These are phyloP conservation scores for Takashimella koratensis DNA, from an alignment of 1,284 basidiomycete species.

Conservation along the genomic window DNA sequence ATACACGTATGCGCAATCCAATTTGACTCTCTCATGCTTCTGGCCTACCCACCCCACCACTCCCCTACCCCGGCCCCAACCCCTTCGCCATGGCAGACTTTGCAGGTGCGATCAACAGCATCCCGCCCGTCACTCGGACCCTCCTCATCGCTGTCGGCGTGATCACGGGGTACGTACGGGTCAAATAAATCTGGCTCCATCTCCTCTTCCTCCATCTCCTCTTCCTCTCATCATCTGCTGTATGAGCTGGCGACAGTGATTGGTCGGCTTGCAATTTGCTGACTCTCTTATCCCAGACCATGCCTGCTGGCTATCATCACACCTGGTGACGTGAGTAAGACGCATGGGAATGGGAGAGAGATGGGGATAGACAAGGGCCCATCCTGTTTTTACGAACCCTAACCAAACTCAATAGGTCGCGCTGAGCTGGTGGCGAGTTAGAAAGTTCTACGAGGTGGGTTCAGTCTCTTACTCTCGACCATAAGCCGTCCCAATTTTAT, in stretches of 20 bases:
- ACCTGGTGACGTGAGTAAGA: slow-evolving; percentile 20
- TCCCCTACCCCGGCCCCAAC: too few species aligned
- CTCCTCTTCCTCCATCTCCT: neutral
- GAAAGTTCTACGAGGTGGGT: slow-evolving; percentile 22
- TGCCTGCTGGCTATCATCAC: slow-evolving; percentile 25
- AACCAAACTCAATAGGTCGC: slow-evolving; percentile 22
- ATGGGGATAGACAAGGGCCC: too few species aligned
- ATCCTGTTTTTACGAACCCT: too few species aligned
- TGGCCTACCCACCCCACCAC: too few species aligned
- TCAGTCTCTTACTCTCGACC: too few species aligned
- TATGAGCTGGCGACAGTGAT: too few species aligned
- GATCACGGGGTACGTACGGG: slow-evolving; percentile 25
- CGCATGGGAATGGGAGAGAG: neutral
- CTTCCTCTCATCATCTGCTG: too few species aligned
- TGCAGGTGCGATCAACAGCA: slow-evolving; percentile 12
- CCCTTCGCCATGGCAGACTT: slow-evolving; percentile 39
- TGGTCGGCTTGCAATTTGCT: neutral
- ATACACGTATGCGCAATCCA: too few species aligned
- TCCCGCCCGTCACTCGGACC: slow-evolving; percentile 34
- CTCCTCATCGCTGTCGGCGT: slow-evolving; percentile 21
- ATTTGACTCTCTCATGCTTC: too few species aligned
- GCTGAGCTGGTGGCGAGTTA: slow-evolving; percentile 20
- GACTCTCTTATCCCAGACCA: slow-evolving; percentile 19
- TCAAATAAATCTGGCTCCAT: neutral
- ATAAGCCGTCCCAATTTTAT: too few species aligned